Percentiles rank a stretch among this genome's conserved stretches.
phyloP scores from a whole-genome alignment of 2,329 filamentous ascomycete genomes.

The Pyricularia sp. region DNA sequence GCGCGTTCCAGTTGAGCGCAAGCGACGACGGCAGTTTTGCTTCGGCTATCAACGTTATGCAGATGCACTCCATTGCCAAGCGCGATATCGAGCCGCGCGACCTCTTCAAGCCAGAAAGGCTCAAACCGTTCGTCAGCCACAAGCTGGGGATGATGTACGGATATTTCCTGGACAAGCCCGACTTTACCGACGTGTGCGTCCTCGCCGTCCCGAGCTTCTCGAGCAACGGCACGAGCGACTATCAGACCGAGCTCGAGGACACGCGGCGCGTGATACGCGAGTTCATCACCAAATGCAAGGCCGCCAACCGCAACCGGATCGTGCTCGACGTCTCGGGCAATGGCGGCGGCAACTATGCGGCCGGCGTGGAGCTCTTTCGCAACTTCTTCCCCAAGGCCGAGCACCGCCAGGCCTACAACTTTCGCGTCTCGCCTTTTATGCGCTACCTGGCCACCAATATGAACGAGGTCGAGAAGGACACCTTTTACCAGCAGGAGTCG shows the following conservation, averaged over 20 bases:
- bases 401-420: not conserved
- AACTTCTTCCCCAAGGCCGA: constrained; percentile 37
- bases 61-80: constrained; percentile 7
- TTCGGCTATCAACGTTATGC: not conserved
- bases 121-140: not conserved
- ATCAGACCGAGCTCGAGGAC: constrained; percentile 16
- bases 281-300: constrained; percentile 25
- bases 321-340: constrained; percentile 51
- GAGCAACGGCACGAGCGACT: not conserved
- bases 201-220: not conserved
- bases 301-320: constrained; percentile 46
- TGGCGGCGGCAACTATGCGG: constrained; percentile 46
- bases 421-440: not conserved
- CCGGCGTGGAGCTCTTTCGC: constrained; percentile 53
- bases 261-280: constrained; percentile 20
- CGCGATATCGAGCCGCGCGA: not conserved
- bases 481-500: not conserved
- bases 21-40: not conserved
- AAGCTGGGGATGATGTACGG: not conserved
- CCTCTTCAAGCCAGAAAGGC: not conserved
- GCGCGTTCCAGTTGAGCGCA: not conserved
- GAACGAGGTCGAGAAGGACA: not conserved
- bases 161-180: not conserved
- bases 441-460: not conserved
- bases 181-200: not conserved